A percentile compares a stretch with the other conserved stretches of the same genome.
Conservation (phyloP, 371 early-diverging fungal genomes). For the Mortierella sp. region DNA sequence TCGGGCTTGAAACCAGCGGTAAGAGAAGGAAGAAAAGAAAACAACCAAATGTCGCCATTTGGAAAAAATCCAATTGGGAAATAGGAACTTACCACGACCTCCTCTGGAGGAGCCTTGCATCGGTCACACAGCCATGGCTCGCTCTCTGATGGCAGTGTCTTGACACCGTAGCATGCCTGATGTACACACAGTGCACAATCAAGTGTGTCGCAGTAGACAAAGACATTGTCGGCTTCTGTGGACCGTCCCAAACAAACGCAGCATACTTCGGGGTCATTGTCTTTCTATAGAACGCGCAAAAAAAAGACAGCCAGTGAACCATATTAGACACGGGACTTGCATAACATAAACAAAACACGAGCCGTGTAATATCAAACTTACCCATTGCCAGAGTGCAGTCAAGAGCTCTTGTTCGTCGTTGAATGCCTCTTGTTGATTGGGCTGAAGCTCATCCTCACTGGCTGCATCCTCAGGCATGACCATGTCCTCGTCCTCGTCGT, state of each 20-base stretch:
- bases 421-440: slow-evolving; percentile 37
- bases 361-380: slow-evolving; percentile 10
- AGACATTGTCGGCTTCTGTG: slow-evolving; percentile 59
- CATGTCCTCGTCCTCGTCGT: slow-evolving; percentile 56
- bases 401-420: slow-evolving; percentile 50
- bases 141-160: slow-evolving; percentile 54
- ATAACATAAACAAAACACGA: background rate
- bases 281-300: slow-evolving; percentile 44
- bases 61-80: background rate
- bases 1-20: slow-evolving; percentile 6
- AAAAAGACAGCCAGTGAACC: background rate
- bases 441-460: slow-evolving; percentile 40
- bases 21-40: slow-evolving; percentile 20
- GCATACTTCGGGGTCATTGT: slow-evolving; percentile 64
- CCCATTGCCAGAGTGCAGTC: slow-evolving; percentile 56
- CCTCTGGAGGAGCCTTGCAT: slow-evolving; percentile 58
- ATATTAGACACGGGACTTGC: background rate
- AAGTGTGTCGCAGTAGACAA: slow-evolving; percentile 66
- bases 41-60: background rate
- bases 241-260: slow-evolving; percentile 64
- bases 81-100: slow-evolving; percentile 57
- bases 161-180: slow-evolving; percentile 63
- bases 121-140: slow-evolving; percentile 65
- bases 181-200: slow-evolving; percentile 66
- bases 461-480: slow-evolving; percentile 43